Conservation (phyloP, 495 filamentous ascomycete species). For the Physcia stellaris region DNA sequence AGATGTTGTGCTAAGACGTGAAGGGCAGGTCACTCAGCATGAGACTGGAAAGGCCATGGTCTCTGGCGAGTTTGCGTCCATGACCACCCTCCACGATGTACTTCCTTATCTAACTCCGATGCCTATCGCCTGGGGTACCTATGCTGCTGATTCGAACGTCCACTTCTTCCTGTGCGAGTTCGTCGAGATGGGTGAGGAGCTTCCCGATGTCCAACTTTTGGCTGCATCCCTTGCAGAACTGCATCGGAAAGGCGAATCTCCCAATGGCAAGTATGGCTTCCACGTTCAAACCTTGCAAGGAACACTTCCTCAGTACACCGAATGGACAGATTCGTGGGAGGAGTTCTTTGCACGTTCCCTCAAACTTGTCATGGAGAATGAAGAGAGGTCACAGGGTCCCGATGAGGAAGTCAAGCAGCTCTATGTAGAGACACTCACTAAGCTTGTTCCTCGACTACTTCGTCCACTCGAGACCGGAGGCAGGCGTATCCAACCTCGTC, state of each 20-base stretch:
- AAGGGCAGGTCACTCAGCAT: too few species aligned
- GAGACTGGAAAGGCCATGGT: too few species aligned
- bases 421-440: constrained; percentile 8
- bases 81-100: constrained; percentile 9
- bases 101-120: constrained; percentile 10
- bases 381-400: constrained; percentile 13
- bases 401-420: constrained; percentile 17
- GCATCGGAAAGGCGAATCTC: constrained; percentile 22
- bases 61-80: constrained; percentile 15
- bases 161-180: constrained; percentile 18
- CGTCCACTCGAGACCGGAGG: constrained; percentile 15
- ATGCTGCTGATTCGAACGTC: constrained; percentile 11
- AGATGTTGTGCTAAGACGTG: constrained; percentile 6
- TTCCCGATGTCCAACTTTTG: constrained; percentile 25
- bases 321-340: constrained; percentile 27
- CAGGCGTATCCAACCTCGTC: constrained; percentile 23
- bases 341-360: constrained; percentile 20
- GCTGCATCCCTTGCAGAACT: constrained; percentile 21
- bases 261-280: constrained; percentile 33
- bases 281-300: constrained; percentile 25
- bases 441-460: constrained; percentile 17
- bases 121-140: constrained; percentile 16
- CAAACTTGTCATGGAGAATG: constrained; percentile 9
- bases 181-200: constrained; percentile 14
- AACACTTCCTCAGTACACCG: constrained; percentile 18